Evolutionary conservation across 2,329 filamentous ascomycete genomes (phyloP).

Genomic region (Hypoxylon sp.): DNA sequence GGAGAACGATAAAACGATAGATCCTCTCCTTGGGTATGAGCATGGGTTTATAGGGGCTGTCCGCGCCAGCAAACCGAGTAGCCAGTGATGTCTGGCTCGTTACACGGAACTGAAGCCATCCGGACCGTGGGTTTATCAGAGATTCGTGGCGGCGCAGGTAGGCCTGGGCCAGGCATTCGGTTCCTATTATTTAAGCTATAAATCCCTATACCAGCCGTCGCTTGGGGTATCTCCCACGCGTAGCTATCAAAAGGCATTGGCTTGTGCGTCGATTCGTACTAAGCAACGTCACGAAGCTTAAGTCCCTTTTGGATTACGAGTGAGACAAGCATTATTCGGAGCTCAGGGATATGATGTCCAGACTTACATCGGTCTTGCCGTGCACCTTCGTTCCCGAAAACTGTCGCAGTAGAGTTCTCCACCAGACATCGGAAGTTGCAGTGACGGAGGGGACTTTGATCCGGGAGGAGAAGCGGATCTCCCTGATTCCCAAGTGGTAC

Average conservation of each 20-base stretch:
- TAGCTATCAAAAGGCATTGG: not conserved
- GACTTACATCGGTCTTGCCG: not conserved
- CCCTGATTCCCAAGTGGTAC: not conserved
- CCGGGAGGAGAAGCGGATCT: not conserved
- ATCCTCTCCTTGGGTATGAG: no score
- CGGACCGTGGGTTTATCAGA: not conserved
- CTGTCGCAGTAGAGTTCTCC: not conserved
- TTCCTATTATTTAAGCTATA: not conserved
- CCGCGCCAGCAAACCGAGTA: no score
- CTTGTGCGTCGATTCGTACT: not conserved
- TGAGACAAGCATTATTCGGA: no score
- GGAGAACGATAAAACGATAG: no score
- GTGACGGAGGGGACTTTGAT: not conserved
- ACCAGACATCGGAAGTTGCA: not conserved
- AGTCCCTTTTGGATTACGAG: not conserved
- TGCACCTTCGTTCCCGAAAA: not conserved
- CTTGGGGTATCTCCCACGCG: not conserved
- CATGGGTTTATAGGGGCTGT: no score
- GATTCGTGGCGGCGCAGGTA: not conserved
- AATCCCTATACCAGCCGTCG: not conserved
- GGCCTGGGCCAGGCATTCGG: not conserved
- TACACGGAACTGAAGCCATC: no score
- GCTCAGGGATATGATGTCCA: not conserved
- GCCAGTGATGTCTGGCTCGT: no score
- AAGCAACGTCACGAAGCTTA: not conserved